A percentile compares a stretch with the other conserved stretches of the same genome.
Conservation (phyloP, 2,329 filamentous ascomycete genomes). For the Penicillium olsonii region DNA sequence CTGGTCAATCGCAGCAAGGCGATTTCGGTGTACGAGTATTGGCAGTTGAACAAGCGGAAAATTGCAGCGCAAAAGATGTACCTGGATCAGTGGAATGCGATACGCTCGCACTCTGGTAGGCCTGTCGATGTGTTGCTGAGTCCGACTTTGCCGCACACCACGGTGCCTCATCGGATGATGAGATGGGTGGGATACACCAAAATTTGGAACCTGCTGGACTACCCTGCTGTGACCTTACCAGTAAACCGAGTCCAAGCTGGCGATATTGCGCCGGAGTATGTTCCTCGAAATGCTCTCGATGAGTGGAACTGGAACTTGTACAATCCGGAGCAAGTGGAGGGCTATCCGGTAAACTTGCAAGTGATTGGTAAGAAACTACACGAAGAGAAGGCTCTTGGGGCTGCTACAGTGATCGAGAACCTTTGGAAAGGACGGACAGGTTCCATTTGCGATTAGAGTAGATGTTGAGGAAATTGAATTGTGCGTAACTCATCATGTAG, state of each 20-base stretch:
- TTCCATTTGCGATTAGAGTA: background rate
- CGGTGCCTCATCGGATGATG: constrained; percentile 48
- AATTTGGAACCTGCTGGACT: constrained; percentile 65
- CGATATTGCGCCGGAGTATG: constrained; percentile 42
- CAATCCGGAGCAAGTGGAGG: constrained; percentile 43
- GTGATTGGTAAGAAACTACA: constrained; percentile 55
- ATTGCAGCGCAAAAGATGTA: constrained; percentile 56
- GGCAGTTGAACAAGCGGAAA: constrained; percentile 66
- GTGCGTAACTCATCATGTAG: constrained; percentile 17
- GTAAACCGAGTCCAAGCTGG: constrained; percentile 50
- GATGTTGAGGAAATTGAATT: background rate
- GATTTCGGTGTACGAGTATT: constrained; percentile 66
- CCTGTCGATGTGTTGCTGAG: constrained; percentile 58
- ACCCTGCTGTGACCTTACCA: constrained; percentile 59
- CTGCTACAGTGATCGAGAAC: constrained; percentile 35
- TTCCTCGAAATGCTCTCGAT: constrained; percentile 54
- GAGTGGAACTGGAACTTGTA: constrained; percentile 55
- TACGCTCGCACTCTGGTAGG: constrained; percentile 48
- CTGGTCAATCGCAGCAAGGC: constrained; percentile 55
- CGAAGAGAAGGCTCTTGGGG: constrained; percentile 57
- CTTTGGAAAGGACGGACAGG: constrained; percentile 21
- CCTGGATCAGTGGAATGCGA: constrained; percentile 59
- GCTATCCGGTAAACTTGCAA: constrained; percentile 56
- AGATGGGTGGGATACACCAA: constrained; percentile 61
- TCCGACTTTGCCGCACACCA: constrained; percentile 63